These are phyloP conservation scores for Anastatica hierochuntica DNA, from an alignment of 345 rosid genomes.

Conservation along the genomic window DNA sequence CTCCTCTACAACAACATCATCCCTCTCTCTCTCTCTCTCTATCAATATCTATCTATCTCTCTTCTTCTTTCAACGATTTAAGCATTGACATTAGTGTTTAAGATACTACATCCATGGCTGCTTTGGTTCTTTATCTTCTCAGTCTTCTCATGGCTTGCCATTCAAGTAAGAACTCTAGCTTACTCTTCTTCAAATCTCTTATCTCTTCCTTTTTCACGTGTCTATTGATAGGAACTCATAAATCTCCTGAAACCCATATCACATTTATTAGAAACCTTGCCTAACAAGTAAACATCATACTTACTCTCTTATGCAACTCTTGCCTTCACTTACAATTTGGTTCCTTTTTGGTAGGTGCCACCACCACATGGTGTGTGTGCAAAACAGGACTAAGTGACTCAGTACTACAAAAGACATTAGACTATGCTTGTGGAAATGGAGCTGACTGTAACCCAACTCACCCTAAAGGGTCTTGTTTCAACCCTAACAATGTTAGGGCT, in stretches of 20 bases:
- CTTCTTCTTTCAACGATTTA: neutral
- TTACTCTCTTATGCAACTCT: neutral
- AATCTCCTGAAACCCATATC: too few species aligned
- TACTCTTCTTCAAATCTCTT: neutral
- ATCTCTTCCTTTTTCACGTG: neutral
- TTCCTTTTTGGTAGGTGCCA: conserved; percentile 32
- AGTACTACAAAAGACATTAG: conserved; percentile 65
- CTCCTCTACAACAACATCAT: neutral
- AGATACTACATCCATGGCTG: conserved; percentile 30
- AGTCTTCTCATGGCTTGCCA: conserved; percentile 41
- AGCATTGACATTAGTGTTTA: conserved; percentile 10
- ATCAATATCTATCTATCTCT: neutral
- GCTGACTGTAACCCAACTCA: conserved; percentile 76
- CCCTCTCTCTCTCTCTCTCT: neutral
- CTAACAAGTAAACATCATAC: neutral
- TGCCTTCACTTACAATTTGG: neutral
- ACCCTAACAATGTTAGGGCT: conserved; percentile 61
- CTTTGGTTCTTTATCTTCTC: conserved; percentile 32
- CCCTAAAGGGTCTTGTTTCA: conserved; percentile 47
- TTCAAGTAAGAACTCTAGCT: conserved; percentile 37
- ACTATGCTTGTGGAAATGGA: conserved; percentile 95
- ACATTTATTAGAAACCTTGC: neutral
- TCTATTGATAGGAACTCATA: neutral
- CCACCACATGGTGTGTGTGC: conserved; percentile 86
- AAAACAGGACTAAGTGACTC: conserved; percentile 45